These are phyloP conservation scores for Ustilago esculenta DNA, from an alignment of 1,284 basidiomycete genomes.

Conservation along the genomic window DNA sequence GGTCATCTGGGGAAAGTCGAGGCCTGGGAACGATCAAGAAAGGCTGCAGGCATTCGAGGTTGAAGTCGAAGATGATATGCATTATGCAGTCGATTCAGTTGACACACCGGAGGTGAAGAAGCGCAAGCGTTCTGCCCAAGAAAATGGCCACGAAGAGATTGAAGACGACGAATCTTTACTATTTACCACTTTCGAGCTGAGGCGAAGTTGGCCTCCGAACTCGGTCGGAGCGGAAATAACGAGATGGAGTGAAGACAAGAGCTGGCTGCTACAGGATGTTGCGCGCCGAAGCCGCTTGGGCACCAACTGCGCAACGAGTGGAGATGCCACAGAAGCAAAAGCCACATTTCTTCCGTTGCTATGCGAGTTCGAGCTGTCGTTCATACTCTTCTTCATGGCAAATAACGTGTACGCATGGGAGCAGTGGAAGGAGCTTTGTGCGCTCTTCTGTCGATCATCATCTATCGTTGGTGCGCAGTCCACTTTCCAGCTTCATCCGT, in stretches of 20 bases:
- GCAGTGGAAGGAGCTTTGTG: conserved; percentile 42
- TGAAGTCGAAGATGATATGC: neutral
- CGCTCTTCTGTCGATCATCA: conserved; percentile 45
- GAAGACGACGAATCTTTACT: conserved; percentile 19
- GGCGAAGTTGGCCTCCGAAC: conserved; percentile 57
- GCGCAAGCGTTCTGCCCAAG: conserved; percentile 5
- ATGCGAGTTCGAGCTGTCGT: conserved; percentile 52
- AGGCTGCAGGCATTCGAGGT: conserved; percentile 2
- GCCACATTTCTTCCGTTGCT: conserved; percentile 9
- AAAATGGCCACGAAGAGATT: neutral
- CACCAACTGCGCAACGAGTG: neutral
- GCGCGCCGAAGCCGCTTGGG: conserved; percentile 23
- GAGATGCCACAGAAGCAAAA: conserved; percentile 12
- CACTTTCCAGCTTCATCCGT: conserved; percentile 32
- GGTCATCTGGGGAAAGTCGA: conserved; percentile 37
- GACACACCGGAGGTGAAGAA: neutral
- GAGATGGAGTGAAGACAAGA: conserved; percentile 62
- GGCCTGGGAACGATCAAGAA: neutral
- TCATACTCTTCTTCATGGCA: conserved; percentile 37
- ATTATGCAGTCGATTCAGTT: neutral
- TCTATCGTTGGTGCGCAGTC: conserved; percentile 41
- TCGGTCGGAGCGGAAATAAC: conserved; percentile 53
- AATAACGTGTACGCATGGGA: conserved; percentile 44
- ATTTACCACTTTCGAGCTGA: conserved; percentile 53
- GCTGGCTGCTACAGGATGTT: conserved; percentile 55